Percentiles rank a stretch among this genome's conserved stretches.
Evolutionary conservation across 2,329 filamentous ascomycete genomes (phyloP).

Genomic region (Xenoacremonium recifei): DNA sequence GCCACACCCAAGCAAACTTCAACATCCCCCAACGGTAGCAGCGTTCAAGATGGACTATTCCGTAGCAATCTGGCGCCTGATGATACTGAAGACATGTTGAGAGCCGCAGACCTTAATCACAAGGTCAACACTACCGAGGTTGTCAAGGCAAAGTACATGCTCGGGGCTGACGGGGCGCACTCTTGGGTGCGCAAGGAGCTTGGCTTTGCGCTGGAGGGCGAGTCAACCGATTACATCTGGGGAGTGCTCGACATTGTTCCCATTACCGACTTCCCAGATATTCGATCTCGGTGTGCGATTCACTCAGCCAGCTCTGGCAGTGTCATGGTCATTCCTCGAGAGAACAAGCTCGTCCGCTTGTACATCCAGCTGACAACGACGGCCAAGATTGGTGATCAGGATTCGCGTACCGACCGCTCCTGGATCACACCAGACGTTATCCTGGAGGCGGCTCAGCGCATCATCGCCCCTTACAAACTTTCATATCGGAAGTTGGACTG

Average conservation of each 20-base stretch:
- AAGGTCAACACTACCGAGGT: conserved; percentile 24
- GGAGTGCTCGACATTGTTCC: conserved; percentile 45
- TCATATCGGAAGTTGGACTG: conserved; percentile 64
- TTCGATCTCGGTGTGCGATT: conserved; percentile 57
- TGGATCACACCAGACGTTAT: conserved; percentile 64
- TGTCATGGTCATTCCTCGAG: conserved; percentile 64
- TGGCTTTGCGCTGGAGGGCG: conserved; percentile 49
- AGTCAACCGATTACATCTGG: conserved; percentile 53
- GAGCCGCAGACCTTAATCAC: conserved; percentile 34
- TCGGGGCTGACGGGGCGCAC: conserved; percentile 69
- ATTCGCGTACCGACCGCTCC: conserved; percentile 58
- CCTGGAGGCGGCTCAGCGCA: conserved; percentile 60
- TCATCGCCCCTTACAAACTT: conserved; percentile 65
- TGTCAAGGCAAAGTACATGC: conserved; percentile 53
- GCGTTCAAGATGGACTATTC: conserved; percentile 52
- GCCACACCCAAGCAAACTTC: conserved; percentile 5
- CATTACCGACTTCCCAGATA: conserved; percentile 56
- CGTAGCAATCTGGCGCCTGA: conserved; percentile 57
- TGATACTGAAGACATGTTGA: conserved; percentile 60
- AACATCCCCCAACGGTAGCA: conserved; percentile 17
- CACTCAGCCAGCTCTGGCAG: conserved; percentile 55
- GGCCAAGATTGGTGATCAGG: conserved; percentile 41
- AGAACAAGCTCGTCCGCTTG: conserved; percentile 60
- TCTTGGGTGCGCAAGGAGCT: conserved; percentile 62
- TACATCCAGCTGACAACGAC: conserved; percentile 62